Base-by-base conservation (phyloP, 2,329 filamentous ascomycete genomes). In the Ambrosiella beaveri region DNA sequence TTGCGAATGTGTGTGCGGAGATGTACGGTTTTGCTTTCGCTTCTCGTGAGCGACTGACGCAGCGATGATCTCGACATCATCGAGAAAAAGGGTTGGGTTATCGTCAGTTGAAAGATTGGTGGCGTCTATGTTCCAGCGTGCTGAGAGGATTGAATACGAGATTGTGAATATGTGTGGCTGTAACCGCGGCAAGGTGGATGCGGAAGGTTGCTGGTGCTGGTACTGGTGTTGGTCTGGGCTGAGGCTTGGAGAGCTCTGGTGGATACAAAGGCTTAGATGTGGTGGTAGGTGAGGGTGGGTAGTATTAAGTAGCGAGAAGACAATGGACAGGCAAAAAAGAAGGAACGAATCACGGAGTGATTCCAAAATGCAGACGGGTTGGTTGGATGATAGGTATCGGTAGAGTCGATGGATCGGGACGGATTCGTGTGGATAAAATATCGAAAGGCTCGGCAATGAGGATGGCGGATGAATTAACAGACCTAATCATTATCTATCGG, bases 301-400 rank as follows among this genome's bases (percentile, higher is more conserved):
- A 38, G 27, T 37, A 54, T 15, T 51, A 35, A 51, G 3, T 9
- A 37, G 19, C 47, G 27, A 36, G 15, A 35, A 7, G 47, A 35
- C 37, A 5, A 27, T 36, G 44, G 17, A 38, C 9, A 45, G 56
- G 66, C 2, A 54, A 40, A 38, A 56, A 53, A 27, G 58, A 56
- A 36, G 17, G 54, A 59, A 56, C 58, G 58, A 59, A 59, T 59
- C 58, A 56, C 13, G 35, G 17, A 56, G 53, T 45, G 54, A 56
- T 56, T 59, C 58, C 9, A 17, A 15, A 15, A 2, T n/a, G 39
- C 11, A 41, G 7, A 41, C 9, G 39, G n/a, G 11, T 11, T 41
- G n/a, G 39, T 12, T 41, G 47, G 5, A 11, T 12, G 44, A 47
- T 36, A 11, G 13, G 47, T 35, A n/a, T 27, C 47, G 27, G 17